A percentile compares a stretch with the other conserved stretches of the same genome.
phyloP scores from a whole-genome alignment of 163 green algal genomes.

The Scenedesmus sp. region DNA sequence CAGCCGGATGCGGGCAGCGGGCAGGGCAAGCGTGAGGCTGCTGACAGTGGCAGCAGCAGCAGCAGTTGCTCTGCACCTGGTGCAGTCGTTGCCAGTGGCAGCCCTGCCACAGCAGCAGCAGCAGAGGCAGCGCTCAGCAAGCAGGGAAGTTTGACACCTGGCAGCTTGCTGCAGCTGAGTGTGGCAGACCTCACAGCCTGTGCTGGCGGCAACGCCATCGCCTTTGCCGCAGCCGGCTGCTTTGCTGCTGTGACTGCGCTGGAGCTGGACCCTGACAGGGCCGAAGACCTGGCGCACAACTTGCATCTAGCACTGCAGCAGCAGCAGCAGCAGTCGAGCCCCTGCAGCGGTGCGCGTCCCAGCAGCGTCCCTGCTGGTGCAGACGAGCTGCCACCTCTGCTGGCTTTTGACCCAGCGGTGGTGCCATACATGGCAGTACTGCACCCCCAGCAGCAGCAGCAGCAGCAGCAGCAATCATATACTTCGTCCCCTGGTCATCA shows the following conservation, averaged over 20 bases:
- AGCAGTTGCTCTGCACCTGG: neutral
- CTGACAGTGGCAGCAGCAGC: constrained; percentile 27
- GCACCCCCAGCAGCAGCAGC: neutral
- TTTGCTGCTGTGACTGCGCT: constrained; percentile 47
- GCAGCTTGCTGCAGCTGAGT: neutral
- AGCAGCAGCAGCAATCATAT: neutral
- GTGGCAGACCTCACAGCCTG: constrained; percentile 47
- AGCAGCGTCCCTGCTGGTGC: neutral
- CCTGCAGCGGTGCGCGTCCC: neutral
- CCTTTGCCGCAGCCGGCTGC: neutral
- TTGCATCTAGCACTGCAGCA: neutral
- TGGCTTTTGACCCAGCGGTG: neutral
- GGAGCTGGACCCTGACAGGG: constrained; percentile 46
- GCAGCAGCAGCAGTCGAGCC: neutral
- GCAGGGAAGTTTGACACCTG: no score
- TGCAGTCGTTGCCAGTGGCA: neutral
- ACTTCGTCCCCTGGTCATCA: neutral
- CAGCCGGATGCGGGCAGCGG: neutral
- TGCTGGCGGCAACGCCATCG: constrained; percentile 29
- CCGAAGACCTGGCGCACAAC: constrained; percentile 45
- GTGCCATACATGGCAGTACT: constrained; percentile 18
- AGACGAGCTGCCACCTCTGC: neutral
- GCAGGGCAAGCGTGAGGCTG: neutral
- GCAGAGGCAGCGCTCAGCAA: neutral
- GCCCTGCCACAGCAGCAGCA: neutral